Base-by-base conservation (phyloP, 768 basidiomycete species). In the Trametes punicea region DNA sequence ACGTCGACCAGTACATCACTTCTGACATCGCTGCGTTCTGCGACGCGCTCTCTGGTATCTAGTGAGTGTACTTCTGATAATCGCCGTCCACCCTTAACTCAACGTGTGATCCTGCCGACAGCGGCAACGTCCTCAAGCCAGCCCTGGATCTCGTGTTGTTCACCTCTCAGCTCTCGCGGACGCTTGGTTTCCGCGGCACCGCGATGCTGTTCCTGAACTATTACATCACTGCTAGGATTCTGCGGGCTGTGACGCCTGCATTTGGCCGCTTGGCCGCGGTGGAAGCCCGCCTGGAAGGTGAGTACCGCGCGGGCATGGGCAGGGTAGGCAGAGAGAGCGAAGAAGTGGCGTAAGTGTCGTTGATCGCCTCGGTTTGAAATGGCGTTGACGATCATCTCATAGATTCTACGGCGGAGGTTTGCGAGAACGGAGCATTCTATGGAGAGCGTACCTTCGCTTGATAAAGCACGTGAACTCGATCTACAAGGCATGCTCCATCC, bases 81-180 rank as follows among this genome's bases (percentile, higher is more conserved):
- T n/a, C n/a, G n/a, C n/a, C n/a, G 6, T 50, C 18, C 42, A 16
- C 9, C 29, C 13, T 4, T 6, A n/a, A 61, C 15, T 57, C 16
- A 16, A 40, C 1, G 11, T 40, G 33, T 46, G 34, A 21, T 40
- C 4, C 16, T 16, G 29, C 11, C 13, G 4, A 8, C 27, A 95
- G 93, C 66, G 94, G 95, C 5, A 98, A 98, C 69, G 67, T 97
- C 31, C 83, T 95, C 59, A 98, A 98, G 67, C 95, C 96, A 0
- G 82, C 88, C 0, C 82, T 98, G 16, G 95, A 98, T 69, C 75
- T 97, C 39, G 70, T 94, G 23, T 83, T 98, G 44, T 98, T 98
- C 75, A 96, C 93, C 0, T 86, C 87, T 7, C 95, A 98, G 65
- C 82, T 98, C 10, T 87, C 92, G 0, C 82, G 85, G 15, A 90